Evolutionary conservation across 129 eudicot genomes (phyloP).

Genomic region (Ambrosia artemisiifolia): DNA sequence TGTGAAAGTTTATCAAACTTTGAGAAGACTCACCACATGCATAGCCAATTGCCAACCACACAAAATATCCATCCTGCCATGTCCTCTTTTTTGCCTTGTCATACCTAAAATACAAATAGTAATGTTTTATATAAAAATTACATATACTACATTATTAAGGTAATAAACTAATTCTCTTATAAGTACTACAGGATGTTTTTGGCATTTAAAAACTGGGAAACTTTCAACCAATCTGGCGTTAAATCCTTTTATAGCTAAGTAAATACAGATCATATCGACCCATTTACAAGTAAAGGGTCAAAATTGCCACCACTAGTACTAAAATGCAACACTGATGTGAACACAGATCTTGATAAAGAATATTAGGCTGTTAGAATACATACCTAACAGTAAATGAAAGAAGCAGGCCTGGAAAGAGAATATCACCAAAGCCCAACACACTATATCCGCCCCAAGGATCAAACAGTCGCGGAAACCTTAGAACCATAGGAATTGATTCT

Average conservation of each 20-base stretch:
- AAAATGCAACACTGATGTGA: background rate
- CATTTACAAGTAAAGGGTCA: background rate
- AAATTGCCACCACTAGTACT: background rate
- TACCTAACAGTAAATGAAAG: constrained; percentile 78
- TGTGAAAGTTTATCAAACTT: constrained; percentile 9
- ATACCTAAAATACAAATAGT: constrained; percentile 48
- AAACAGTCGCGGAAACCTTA: constrained; percentile 67
- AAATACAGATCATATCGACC: background rate
- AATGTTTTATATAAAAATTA: background rate
- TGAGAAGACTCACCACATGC: constrained; percentile 62
- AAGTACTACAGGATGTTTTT: background rate
- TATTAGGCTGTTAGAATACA: background rate
- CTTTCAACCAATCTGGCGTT: background rate
- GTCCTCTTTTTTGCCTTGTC: constrained; percentile 68
- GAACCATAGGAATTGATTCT: constrained; percentile 92
- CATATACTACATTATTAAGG: background rate
- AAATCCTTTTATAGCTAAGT: background rate
- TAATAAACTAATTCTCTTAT: background rate
- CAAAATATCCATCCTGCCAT: constrained; percentile 58
- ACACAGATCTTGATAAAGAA: constrained; percentile 3
- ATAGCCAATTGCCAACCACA: constrained; percentile 78
- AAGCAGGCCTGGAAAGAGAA: constrained; percentile 89
- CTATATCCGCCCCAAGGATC: constrained; percentile 91
- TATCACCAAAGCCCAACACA: constrained; percentile 92
- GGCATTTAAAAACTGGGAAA: background rate